phyloP scores from a whole-genome alignment of 1,284 basidiomycete genomes.

The Moniliella sp. region DNA sequence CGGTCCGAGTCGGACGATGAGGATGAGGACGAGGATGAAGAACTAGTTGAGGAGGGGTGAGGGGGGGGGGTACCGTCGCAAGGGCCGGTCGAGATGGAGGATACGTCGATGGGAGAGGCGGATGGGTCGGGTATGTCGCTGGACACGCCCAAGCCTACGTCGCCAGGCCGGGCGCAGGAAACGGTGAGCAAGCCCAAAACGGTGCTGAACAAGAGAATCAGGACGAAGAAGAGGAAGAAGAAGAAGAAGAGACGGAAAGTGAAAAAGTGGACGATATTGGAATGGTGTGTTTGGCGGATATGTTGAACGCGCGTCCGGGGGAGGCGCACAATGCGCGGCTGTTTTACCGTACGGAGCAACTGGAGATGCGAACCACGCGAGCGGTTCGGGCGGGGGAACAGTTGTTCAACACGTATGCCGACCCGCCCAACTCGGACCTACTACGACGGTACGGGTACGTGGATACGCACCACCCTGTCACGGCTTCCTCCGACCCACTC shows the following conservation, averaged over 20 bases:
- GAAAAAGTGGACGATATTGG: constrained; percentile 46
- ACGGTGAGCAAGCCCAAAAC: constrained; percentile 4
- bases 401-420: constrained; percentile 81
- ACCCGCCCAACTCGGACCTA: constrained; percentile 81
- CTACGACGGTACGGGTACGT: constrained; percentile 81
- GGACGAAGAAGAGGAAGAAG: constrained; percentile 17
- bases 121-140: neutral
- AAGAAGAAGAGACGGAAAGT: constrained; percentile 10
- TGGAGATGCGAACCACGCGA: constrained; percentile 63
- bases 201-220: constrained; percentile 13
- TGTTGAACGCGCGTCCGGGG: constrained; percentile 37
- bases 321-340: constrained; percentile 41
- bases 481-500: constrained; percentile 68
- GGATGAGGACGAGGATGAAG: constrained; percentile 4
- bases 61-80: constrained; percentile 3
- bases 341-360: constrained; percentile 51
- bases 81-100: constrained; percentile 1
- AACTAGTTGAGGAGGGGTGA: constrained; percentile 4
- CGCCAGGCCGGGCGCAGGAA: neutral
- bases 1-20: constrained; percentile 4
- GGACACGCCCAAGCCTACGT: constrained; percentile 4
- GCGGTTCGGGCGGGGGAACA: constrained; percentile 59
- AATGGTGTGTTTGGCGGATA: constrained; percentile 92
- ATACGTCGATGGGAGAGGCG: neutral
- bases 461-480: constrained; percentile 41